Base-by-base conservation (phyloP, 2,329 filamentous ascomycete species). In the Ilyonectria sp. region DNA sequence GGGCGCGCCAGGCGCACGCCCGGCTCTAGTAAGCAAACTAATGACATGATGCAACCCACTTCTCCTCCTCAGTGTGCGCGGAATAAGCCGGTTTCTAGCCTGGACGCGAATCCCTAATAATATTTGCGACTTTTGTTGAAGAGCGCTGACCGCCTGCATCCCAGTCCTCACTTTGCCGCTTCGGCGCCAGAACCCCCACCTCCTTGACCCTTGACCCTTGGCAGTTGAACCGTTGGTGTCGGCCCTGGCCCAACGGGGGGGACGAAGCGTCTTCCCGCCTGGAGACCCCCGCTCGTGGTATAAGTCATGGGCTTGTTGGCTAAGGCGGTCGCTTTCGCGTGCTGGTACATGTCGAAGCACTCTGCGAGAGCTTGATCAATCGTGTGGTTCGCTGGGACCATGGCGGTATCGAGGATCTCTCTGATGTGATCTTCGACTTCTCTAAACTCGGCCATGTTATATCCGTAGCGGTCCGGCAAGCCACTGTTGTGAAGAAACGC, bases 401-500 rank as follows among this genome's bases (percentile, higher is more conserved):
- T 80, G 40, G 82, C 79, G 2, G 83, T 85, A 67, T 87, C 83
- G 43, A 88, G 80, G 5, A 88, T 76, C 67, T 84, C 81, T 72
- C 85, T 85, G 72, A 88, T 80, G 70, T 84, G 80, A 65, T 87
- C 84, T 69, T 87, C 85, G 31, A 87, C 78, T 44, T 82, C 80
- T 59, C 81, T 79, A 71, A 87, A 87, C 72, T 87, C 84, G 31
- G 82, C 80, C 70, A 82, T 82, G 71, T 88, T 81, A 56, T 82
- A 82, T 31, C 85, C 81, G 69, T 87, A 87, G 8, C 86, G 78
- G 67, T 87, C 84, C 2, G 86, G 86, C 19, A 88, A 73, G 1
- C 86, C 86, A 65, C 85, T 87, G 72, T 88, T 88, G 76, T 87
- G 85, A 64, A 88, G 71, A 17, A 88, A 78, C 3, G 85, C 86